phyloP scores from a whole-genome alignment of 2,329 filamentous ascomycete genomes.

The Trichophyton verrucosum region DNA sequence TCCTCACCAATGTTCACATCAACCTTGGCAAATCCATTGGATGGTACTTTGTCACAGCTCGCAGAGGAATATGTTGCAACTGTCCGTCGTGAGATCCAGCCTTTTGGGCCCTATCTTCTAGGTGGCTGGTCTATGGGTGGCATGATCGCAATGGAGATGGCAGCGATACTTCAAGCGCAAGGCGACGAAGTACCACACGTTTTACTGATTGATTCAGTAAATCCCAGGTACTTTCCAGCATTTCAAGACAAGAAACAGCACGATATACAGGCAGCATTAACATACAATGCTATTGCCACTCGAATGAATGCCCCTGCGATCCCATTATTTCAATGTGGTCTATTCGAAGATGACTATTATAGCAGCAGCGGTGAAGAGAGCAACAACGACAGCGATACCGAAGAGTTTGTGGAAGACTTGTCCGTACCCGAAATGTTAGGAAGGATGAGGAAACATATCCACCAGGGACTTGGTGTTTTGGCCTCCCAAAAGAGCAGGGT shows the following conservation, averaged over 20 bases:
- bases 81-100: conserved; percentile 19
- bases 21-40: conserved; percentile 10
- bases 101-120: conserved; percentile 27
- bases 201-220: conserved; percentile 16
- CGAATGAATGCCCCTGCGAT: conserved; percentile 8
- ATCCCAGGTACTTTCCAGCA: conserved; percentile 11
- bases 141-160: conserved; percentile 22
- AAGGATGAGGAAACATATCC: conserved; percentile 8
- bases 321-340: conserved; percentile 4
- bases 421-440: conserved; percentile 5
- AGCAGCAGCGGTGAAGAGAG: conserved; percentile 7
- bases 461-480: conserved; percentile 5
- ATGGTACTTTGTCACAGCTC: conserved; percentile 12
- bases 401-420: conserved; percentile 3
- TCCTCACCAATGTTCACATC: conserved; percentile 16
- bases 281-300: conserved; percentile 8
- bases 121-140: conserved; percentile 30
- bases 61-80: conserved; percentile 14
- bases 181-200: conserved; percentile 15
- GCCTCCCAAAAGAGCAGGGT: not conserved
- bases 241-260: conserved; percentile 9
- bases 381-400: conserved; percentile 3
- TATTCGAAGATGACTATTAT: conserved; percentile 7
- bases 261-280: conserved; percentile 7
- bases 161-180: conserved; percentile 11